Base-by-base conservation (phyloP, 495 filamentous ascomycete species). In the Amphirosellinia nigrospora region DNA sequence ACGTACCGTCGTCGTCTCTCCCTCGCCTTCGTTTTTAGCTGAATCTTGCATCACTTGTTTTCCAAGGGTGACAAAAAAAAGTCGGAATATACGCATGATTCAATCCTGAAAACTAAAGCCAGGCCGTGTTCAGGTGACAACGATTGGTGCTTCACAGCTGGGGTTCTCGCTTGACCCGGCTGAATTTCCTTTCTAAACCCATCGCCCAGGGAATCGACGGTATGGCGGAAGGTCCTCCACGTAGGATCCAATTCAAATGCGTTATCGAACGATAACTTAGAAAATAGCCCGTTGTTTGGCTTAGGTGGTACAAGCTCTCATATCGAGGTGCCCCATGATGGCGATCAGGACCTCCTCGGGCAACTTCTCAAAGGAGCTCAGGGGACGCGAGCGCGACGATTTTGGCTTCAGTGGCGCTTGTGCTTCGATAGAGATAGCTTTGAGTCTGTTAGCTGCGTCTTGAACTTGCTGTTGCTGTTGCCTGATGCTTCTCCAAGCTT, bases 231-330 rank as follows among this genome's bases (percentile, higher is more conserved):
- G 15, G 58, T 43, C 41, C 66, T 30, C 66, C 66, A 69, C 8
- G 41, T 32, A 28, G 43, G n/a, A 45, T 63, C 45, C 16, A 13
- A 5, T 16, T 64, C 38, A n/a, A 70, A 56, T 0, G 53, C 10
- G 9, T 0, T 16, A 15, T 70, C 68, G 32, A 64, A 58, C 7
- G 60, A 70, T n/a, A 70, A 34, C 32, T 55, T 32, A 58, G 60
- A 21, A 70, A 70, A 38, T 45, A 38, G 21, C 16, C 38, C 23
- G 68, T 48, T 26, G 50, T 48, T 50, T 64, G 60, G 4, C 68
- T 70, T 16, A 70, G 60, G 2, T 23, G 60, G 46, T 70, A 64
- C 10, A 64, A n/a, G 59, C 60, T 70, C 30, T 53, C 50, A 26
- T 64, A 39, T 63, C 58, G 6, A 70, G 59, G 36, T 38, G 32